Evolutionary conservation across 495 filamentous ascomycete genomes (phyloP).

Genomic region (Aeminium ludgeri): DNA sequence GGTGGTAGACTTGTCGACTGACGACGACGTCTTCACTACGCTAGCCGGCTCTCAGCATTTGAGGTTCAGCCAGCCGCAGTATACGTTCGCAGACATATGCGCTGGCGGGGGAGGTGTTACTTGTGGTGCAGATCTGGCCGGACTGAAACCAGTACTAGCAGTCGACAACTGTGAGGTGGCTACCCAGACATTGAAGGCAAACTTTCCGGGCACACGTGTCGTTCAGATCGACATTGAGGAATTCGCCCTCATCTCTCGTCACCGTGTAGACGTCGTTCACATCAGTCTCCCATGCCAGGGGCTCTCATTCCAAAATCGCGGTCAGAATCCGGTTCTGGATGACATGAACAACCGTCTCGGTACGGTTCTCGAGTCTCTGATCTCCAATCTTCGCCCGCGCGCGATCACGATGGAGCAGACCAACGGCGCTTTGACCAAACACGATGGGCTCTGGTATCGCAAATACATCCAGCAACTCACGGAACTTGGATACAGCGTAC

Average conservation of each 20-base stretch:
- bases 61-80: background rate
- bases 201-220: constrained; percentile 36
- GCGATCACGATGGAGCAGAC: constrained; percentile 70
- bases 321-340: constrained; percentile 18
- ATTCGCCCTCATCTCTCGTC: constrained; percentile 25
- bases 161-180: constrained; percentile 46
- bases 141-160: constrained; percentile 40
- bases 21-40: background rate
- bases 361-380: constrained; percentile 42
- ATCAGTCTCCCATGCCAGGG: constrained; percentile 74
- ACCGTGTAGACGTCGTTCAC: constrained; percentile 54
- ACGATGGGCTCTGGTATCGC: constrained; percentile 34
- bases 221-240: constrained; percentile 23
- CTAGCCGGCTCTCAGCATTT: no score
- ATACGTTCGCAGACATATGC: constrained; percentile 39
- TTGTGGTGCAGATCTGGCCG: constrained; percentile 46
- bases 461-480: constrained; percentile 49
- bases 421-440: constrained; percentile 34
- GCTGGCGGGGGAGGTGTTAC: constrained; percentile 66
- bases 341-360: constrained; percentile 51
- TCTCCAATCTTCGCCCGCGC: constrained; percentile 45
- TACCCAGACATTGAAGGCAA: constrained; percentile 37
- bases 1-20: background rate
- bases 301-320: constrained; percentile 59
- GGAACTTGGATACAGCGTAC: constrained; percentile 49